These are phyloP conservation scores for Clitoria ternatea DNA, from an alignment of 306 rosid genomes.

Conservation along the genomic window DNA sequence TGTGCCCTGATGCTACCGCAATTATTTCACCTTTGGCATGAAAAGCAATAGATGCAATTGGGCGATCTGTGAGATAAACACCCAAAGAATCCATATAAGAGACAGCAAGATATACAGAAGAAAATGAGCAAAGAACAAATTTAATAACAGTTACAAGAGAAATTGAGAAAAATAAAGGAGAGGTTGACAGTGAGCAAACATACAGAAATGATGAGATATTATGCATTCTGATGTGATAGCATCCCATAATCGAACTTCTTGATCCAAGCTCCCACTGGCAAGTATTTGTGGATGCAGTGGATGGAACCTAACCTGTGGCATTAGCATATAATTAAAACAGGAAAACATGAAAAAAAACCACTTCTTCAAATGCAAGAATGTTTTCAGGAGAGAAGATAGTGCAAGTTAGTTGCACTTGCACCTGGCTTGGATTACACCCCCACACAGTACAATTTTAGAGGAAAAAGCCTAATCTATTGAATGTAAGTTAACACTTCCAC, in stretches of 20 bases:
- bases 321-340: slow-evolving; percentile 25
- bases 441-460: not conserved
- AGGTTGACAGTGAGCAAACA: slow-evolving; percentile 21
- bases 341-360: not conserved
- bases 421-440: not conserved
- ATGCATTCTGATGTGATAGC: slow-evolving; percentile 86
- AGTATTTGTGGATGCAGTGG: slow-evolving; percentile 77
- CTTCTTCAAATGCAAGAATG: not conserved
- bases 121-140: slow-evolving; percentile 5
- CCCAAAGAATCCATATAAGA: not conserved
- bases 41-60: slow-evolving; percentile 95
- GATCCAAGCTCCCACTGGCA: slow-evolving; percentile 99
- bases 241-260: slow-evolving; percentile 96
- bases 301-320: slow-evolving; percentile 93
- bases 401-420: not conserved
- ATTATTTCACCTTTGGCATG: slow-evolving; percentile 94
- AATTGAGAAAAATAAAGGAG: slow-evolving; percentile 8
- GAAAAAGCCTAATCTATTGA: not conserved
- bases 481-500: not conserved
- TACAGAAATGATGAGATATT: slow-evolving; percentile 87
- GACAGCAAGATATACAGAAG: not conserved
- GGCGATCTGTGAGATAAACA: slow-evolving; percentile 59
- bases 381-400: not conserved
- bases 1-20: slow-evolving; percentile 97
- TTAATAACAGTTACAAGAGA: slow-evolving; percentile 15